Base-by-base conservation (phyloP, 164 flowering plant species). In the Magnolia kwangsiensis region DNA sequence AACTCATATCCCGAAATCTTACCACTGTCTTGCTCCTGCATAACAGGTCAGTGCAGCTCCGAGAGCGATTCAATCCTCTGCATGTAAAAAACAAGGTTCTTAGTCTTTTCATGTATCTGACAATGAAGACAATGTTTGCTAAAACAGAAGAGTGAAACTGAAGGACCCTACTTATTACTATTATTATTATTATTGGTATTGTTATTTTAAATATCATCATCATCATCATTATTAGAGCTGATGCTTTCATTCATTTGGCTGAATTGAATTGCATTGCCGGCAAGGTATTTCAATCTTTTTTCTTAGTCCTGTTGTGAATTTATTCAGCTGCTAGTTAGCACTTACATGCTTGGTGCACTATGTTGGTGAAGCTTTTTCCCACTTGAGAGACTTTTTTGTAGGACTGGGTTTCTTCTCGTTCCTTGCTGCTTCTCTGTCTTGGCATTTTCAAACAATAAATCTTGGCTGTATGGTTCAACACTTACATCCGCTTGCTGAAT, bases 381-480 rank as follows among this genome's bases (percentile, higher is more conserved):
- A 69, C 66, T 75, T 24, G 78, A 58, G 66, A 29, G 29, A 70
- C 50, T 29, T 67, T 67, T 49, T 50, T 72, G 64, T 23, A 71
- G 75, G 61, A 74, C 71, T 63, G 78, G 66, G 69, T 77, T 69
- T 76, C 67, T 77, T 72, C 76, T 81, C 45, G 71, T 69, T 9
- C 67, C 69, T n/a, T 55, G 71, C 27, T 70, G 77, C 69, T 31
- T 81, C 7, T 78, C 85, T 71, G 37, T 73, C 55, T 81, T 77
- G 72, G 74, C 82, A 71, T 80, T 82, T 59, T 85, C 87, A 79
- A 82, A 85, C 73, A 77, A 45, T 75, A 85, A 79, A 63, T 85
- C 85, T 72, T 82, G 87, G 75, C 87, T 85, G 79, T 85, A 85
- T 51, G 79, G 82, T 77, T 85, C 82, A 2, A 82, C 81, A 63